Conservation (phyloP, 257 asterid genomes). For the Oldenlandia corymbosa region DNA sequence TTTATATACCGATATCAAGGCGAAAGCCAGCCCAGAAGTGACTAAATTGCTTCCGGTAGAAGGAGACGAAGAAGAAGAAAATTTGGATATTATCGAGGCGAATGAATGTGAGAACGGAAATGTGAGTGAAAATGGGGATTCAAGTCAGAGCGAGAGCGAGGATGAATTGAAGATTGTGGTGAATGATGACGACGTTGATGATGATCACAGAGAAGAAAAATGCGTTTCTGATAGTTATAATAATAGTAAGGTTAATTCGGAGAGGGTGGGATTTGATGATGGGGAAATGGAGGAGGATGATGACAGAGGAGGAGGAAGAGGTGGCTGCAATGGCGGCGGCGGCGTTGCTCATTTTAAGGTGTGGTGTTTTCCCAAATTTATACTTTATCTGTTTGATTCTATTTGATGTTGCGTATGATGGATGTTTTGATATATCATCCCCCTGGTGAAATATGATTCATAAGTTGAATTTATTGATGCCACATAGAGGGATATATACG, state of each 20-base stretch:
- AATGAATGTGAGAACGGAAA: neutral
- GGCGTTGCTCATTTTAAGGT: slow-evolving; percentile 17
- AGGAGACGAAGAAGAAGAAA: slow-evolving; percentile 4
- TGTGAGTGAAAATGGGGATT: slow-evolving; percentile 19
- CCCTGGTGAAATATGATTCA: too few relatives aligned
- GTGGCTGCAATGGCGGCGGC: neutral
- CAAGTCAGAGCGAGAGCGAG: slow-evolving; percentile 23
- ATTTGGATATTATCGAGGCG: slow-evolving; percentile 9
- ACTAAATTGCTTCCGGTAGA: slow-evolving; percentile 9
- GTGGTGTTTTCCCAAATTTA: neutral
- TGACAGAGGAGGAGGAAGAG: slow-evolving; percentile 12
- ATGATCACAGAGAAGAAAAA: slow-evolving; percentile 17
- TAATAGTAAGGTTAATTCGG: slow-evolving; percentile 9
- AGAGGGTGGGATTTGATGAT: neutral
- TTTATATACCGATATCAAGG: slow-evolving; percentile 57
- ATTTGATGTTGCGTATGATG: neutral
- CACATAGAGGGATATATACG: too few relatives aligned
- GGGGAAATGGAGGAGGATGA: slow-evolving; percentile 5
- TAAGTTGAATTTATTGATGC: too few relatives aligned
- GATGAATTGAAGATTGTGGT: slow-evolving; percentile 35
- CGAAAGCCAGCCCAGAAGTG: slow-evolving; percentile 36
- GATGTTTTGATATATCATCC: too few relatives aligned
- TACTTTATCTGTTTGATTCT: too few relatives aligned
- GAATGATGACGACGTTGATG: slow-evolving; percentile 21
- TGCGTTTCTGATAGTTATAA: neutral